Base-by-base conservation (phyloP, 2,329 filamentous ascomycete genomes). In the Pseudogymnoascus sp. region DNA sequence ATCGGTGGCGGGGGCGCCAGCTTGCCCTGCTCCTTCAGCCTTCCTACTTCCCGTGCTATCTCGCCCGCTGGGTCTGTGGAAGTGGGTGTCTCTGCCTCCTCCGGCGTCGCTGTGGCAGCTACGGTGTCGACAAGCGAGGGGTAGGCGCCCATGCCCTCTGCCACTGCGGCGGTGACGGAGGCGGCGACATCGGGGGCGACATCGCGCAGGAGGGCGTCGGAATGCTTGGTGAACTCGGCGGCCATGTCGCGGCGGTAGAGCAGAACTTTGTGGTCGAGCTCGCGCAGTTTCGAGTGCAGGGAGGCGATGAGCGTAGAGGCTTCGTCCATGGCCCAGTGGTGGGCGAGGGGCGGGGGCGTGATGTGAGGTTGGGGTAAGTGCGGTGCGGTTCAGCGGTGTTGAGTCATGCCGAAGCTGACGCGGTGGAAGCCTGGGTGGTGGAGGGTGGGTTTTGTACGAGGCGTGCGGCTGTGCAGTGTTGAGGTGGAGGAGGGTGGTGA, bases 251-350 rank as follows among this genome's bases (percentile, higher is more conserved):
- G 79, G 68, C 81, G 82, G 74, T 84, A 85, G 65, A 78, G 76
- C 65, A 76, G 78, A 70, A 87, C 82, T 72, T 81, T 82, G 71
- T 77, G 75, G 70, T 87, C 82, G 61, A 87, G 81, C 69, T 84
- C 78, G 69, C 74, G 75, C 67, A 84, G 81, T 78, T 81, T 83
- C 69, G 74, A 75, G 68, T 80, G 77, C 71, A 86, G 78, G 73
- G 81, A 79, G 88, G 91, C 74, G 84, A 87, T 43, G 87, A 93
- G 65, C 89, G 89, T 8, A 85, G 89, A 65, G 89, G 85, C 66
- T 92, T 91, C 72, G 83, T 92, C 65, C 89, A 91, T 67, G 89
- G 93, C 70, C 75, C 93, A 22, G 82, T 85, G 70, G 87, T 89
- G 70, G 90, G 90, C 4, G 90, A 93, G 41, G 41, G 41, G 41